These are phyloP conservation scores for Anisodus acutangulus DNA, from an alignment of 257 asterid species.

Conservation along the genomic window DNA sequence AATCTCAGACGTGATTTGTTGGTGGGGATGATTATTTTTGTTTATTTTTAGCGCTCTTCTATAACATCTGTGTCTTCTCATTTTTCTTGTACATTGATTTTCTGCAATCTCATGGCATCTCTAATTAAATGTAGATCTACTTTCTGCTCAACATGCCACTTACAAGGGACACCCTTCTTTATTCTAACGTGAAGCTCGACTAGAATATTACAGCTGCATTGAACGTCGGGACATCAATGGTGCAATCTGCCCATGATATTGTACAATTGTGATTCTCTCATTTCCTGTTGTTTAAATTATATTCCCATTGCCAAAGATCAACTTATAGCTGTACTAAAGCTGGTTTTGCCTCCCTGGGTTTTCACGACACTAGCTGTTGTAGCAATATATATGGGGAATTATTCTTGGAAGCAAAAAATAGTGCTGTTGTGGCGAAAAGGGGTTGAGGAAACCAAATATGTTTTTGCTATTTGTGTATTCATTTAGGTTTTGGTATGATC, in stretches of 20 bases:
- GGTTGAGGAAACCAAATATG: background rate
- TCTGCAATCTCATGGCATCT: conserved; percentile 28
- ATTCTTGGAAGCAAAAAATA: background rate
- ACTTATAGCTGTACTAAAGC: conserved; percentile 27
- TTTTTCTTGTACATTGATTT: background rate
- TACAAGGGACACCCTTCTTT: conserved; percentile 93
- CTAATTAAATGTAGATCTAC: conserved; percentile 62
- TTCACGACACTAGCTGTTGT: conserved; percentile 21
- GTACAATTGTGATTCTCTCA: conserved; percentile 26
- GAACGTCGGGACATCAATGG: conserved; percentile 34
- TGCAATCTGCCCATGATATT: conserved; percentile 42
- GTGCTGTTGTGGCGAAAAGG: background rate
- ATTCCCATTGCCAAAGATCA: background rate
- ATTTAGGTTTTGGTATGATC: background rate
- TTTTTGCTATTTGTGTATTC: background rate
- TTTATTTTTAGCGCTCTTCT: background rate
- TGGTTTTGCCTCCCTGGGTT: background rate
- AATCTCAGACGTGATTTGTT: background rate
- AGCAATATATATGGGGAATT: background rate
- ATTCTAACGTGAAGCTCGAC: conserved; percentile 93
- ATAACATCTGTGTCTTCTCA: background rate
- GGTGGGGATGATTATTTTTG: background rate
- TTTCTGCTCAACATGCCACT: conserved; percentile 81
- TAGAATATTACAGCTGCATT: conserved; percentile 38
- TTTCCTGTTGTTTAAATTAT: background rate